Base-by-base conservation (phyloP, 1,284 basidiomycete species). In the Rhodotorula glutinis region DNA sequence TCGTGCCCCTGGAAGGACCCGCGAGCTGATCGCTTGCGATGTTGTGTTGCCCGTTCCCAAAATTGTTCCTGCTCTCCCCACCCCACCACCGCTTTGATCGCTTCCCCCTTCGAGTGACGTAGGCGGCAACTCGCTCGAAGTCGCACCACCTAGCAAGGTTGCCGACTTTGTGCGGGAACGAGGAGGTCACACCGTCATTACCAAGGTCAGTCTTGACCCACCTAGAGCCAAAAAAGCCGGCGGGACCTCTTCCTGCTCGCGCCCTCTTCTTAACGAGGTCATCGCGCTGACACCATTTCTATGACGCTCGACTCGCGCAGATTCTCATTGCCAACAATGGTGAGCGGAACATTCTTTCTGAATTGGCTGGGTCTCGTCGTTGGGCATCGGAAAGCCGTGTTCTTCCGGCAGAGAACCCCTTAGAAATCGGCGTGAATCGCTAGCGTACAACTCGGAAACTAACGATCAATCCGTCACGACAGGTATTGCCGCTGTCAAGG, bases 401-500 rank as follows among this genome's bases (percentile, higher is more conserved):
- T n/a, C n/a, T n/a, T n/a, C n/a, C n/a, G n/a, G n/a, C n/a, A n/a
- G n/a, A n/a, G n/a, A n/a, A n/a, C n/a, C n/a, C n/a, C n/a, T n/a
- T n/a, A n/a, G n/a, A n/a, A n/a, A n/a, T n/a, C n/a, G 33, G 33
- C 33, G 33, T 11, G 33, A 11, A 38, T 38, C 43, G 21, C 21
- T 44, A 4, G 43, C 5, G 14, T 8, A 14, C 25, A 10, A 27
- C 49, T 7, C 49, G 16, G 49, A 25, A 16, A 16, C n/a, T 23
- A 13, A 51, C n/a, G 46, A 11, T 25, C 47, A 7, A 27, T 16
- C 25, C 23, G 16, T 25, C 3, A 5, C 23, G 13, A 17, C 60
- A 79, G 91, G 92, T 85, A 99, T 98, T 77, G 96, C 94, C 59
- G 96, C 95, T 66, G 96, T 98, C 61, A 99, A 99, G 81, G 95